phyloP scores from a whole-genome alignment of 78 protist genomes.

The Planoprotostelium fungivorum region DNA sequence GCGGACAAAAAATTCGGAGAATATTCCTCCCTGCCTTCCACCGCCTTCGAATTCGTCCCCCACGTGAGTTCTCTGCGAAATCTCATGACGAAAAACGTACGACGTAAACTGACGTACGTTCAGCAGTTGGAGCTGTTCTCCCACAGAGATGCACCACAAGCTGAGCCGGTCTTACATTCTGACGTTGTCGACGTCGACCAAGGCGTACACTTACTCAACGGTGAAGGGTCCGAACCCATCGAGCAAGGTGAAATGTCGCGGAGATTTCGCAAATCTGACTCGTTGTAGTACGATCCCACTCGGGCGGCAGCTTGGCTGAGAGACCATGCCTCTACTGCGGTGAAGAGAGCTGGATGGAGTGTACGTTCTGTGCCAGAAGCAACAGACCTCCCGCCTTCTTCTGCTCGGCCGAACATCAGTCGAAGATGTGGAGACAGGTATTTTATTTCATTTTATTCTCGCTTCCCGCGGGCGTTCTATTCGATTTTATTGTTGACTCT shows the following conservation, averaged over 20 bases:
- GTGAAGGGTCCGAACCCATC: too few relatives aligned
- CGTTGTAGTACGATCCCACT: not conserved
- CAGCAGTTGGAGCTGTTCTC: not conserved
- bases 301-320: slow-evolving; percentile 13
- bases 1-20: not conserved
- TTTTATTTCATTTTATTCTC: not conserved
- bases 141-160: not conserved
- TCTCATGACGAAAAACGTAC: not conserved
- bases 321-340: slow-evolving; percentile 60
- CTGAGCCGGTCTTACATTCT: not conserved
- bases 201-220: too few relatives aligned
- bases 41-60: not conserved
- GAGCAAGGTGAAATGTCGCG: too few relatives aligned
- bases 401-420: slow-evolving; percentile 52
- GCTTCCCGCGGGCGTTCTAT: not conserved
- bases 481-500: too few relatives aligned
- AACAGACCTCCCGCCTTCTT: slow-evolving; percentile 40
- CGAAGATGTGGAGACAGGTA: slow-evolving; percentile 48
- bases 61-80: not conserved
- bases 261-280: too few relatives aligned
- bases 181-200: too few relatives aligned
- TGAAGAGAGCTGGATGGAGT: slow-evolving; percentile 47
- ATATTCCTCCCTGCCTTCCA: not conserved
- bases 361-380: slow-evolving; percentile 39
- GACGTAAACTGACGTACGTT: too few relatives aligned